phyloP scores from a whole-genome alignment of 441 rosid genomes.

The Metrosideros polymorpha region DNA sequence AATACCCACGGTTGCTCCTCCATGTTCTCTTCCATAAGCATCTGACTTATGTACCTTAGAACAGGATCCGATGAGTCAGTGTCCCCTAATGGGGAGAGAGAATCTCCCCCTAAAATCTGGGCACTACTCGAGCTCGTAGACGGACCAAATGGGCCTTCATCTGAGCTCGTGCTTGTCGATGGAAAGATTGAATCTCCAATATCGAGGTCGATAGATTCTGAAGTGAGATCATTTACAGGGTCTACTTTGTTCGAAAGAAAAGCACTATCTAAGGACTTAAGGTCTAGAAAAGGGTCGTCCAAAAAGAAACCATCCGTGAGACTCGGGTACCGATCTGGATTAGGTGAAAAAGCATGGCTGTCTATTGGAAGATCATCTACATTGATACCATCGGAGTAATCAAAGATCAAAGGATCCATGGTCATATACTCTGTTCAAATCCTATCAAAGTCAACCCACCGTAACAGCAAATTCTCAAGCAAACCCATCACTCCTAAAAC shows the following conservation, averaged over 20 bases:
- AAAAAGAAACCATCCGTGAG: background rate
- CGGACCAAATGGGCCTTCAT: background rate
- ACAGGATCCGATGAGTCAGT: background rate
- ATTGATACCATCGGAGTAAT: background rate
- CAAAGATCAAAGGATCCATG: background rate
- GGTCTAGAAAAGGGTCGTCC: background rate
- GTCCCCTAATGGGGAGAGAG: background rate
- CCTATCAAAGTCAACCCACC: background rate
- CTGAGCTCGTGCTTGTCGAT: background rate
- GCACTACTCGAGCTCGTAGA: background rate
- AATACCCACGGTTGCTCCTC: background rate
- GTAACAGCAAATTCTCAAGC: background rate
- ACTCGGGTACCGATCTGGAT: background rate
- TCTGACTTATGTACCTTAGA: background rate
- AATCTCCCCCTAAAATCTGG: background rate
- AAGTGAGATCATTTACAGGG: background rate
- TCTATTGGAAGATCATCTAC: background rate
- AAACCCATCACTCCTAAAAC: background rate
- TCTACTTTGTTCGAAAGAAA: background rate
- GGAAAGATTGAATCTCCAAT: background rate
- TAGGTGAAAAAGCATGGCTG: background rate
- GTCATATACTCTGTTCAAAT: background rate
- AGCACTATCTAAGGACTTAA: background rate
- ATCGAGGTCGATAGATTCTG: background rate
- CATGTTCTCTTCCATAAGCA: background rate